Percentiles rank a stretch among this genome's conserved stretches.
Conservation (phyloP, 108 stramenopile species). For the Skeletonema menzelii region DNA sequence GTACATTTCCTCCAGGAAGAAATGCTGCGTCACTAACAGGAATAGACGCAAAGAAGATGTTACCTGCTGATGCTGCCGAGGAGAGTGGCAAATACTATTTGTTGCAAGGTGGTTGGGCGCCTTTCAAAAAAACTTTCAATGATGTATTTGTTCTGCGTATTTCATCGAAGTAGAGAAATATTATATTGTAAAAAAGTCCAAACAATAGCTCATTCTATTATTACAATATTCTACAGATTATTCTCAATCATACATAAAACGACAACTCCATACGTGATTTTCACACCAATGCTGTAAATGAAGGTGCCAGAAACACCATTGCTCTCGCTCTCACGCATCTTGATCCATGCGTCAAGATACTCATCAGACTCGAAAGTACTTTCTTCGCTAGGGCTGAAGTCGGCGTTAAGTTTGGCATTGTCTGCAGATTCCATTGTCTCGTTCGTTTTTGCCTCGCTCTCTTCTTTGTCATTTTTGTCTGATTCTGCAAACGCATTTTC, state of each 20-base stretch:
- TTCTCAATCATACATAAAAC: neutral
- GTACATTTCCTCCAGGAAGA: constrained; percentile 55
- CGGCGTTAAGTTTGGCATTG: neutral
- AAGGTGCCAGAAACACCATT: neutral
- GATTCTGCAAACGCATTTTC: neutral
- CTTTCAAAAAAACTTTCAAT: constrained; percentile 60
- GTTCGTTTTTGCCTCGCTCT: neutral
- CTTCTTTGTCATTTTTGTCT: neutral
- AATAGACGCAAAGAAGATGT: constrained; percentile 22
- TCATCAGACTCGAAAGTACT: neutral
- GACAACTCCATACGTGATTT: neutral
- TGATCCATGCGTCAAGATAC: constrained; percentile 1
- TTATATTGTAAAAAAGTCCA: neutral
- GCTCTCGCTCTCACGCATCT: neutral
- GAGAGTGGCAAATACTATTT: constrained; percentile 38
- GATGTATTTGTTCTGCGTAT: constrained; percentile 55
- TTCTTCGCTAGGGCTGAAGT: neutral
- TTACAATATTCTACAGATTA: neutral
- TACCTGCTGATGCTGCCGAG: constrained; percentile 6
- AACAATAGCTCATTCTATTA: neutral
- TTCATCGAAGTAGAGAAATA: neutral
- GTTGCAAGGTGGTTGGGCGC: constrained; percentile 74
- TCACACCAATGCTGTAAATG: neutral
- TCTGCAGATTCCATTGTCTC: neutral
- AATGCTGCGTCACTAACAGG: constrained; percentile 70